A percentile compares a stretch with the other conserved stretches of the same genome.
phyloP scores from a whole-genome alignment of 148 eudicot species.

The Vaccinium vitisidaea region DNA sequence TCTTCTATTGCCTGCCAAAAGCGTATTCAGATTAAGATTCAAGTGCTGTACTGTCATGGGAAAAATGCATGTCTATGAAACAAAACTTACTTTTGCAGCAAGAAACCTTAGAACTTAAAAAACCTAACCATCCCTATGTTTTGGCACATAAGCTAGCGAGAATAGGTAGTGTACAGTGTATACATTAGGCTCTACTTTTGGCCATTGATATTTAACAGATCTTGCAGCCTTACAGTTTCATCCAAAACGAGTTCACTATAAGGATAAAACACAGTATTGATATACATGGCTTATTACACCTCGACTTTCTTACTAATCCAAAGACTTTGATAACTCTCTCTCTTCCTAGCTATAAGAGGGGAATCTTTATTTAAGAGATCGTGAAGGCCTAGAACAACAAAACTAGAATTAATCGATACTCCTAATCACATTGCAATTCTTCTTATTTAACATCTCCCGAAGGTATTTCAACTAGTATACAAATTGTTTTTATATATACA shows the following conservation, averaged over 20 bases:
- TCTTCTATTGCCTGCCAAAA: constrained; percentile 17
- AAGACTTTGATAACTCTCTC: neutral
- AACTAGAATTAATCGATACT: neutral
- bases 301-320: neutral
- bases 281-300: neutral
- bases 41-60: neutral
- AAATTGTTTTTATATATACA: too few species aligned
- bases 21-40: neutral
- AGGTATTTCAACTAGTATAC: too few species aligned
- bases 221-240: too few species aligned
- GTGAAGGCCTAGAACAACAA: neutral
- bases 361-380: neutral
- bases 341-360: neutral
- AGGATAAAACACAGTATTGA: neutral
- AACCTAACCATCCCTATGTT: neutral
- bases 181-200: neutral
- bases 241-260: neutral
- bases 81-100: neutral
- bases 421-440: neutral
- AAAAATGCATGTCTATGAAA: neutral
- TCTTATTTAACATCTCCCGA: neutral
- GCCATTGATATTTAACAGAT: neutral
- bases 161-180: neutral
- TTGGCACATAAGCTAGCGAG: neutral
- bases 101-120: neutral